Evolutionary conservation across 768 basidiomycete species (phyloP), one percentile per base, ranked within the genome.

Genomic region (Suillus americanus): DNA sequence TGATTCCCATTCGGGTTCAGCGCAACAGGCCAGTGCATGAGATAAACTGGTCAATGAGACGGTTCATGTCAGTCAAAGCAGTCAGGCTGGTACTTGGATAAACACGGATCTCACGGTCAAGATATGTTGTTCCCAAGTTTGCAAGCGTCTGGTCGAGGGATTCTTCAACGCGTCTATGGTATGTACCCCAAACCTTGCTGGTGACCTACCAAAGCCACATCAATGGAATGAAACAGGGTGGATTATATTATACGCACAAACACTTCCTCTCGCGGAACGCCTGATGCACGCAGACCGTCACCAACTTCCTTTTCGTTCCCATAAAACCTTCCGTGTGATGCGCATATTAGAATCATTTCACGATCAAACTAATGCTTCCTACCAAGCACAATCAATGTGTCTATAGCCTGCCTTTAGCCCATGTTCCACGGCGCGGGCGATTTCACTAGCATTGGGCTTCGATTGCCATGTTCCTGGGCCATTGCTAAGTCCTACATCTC

Each of bases 251-350:
- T 20, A 75, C 85, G 77, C 66, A 89, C 81, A 71, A 86, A 89
- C 67, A 91, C 81, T 68, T 95, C 89, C 16, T 85, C 83, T 66
- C 94, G 83, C 33, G 89, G 87, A 23, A 95, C 82, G 35, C 92
- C 95, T 64, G 89, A 89, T 40, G 82, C 85, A 67, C 82, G 86
- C 72, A 96, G 86, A 14, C 92, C 94, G 64, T 88, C 83, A 9
- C 93, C 94, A 14, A 95, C 92, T 67, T 91, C 88, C 69, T 87
- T 86, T 74, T 95, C 92, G 72, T 94, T 95, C 62, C 83, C 83
- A 71, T 90, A 90, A 62, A 78, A 82, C 89, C 87, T 79, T 54
- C 8, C 25, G 16, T 48, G 14, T 14, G 62, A 38, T 64, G 30
- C 25, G 61, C 14, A 18, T 1, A 51, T 73, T 5, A 33, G 30